These are phyloP conservation scores for Globisporangium rhizosaccharum DNA, from an alignment of 352 stramenopile species.

Conservation along the genomic window DNA sequence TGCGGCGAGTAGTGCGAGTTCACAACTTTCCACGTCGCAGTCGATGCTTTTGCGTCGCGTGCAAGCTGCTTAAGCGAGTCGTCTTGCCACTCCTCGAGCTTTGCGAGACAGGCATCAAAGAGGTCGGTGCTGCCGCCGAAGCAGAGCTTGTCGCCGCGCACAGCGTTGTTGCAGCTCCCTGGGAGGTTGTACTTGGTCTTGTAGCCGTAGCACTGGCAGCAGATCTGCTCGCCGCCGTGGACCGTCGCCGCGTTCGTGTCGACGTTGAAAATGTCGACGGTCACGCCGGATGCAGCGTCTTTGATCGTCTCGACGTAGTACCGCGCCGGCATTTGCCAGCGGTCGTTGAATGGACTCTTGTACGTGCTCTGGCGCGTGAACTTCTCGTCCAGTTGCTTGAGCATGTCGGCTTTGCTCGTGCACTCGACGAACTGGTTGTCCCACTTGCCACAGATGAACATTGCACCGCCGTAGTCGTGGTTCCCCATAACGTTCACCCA, in stretches of 20 bases:
- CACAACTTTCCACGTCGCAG: constrained; percentile 64
- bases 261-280: constrained; percentile 69
- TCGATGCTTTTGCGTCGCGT: constrained; percentile 43
- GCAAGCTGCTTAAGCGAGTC: constrained; percentile 57
- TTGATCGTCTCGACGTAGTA: constrained; percentile 57
- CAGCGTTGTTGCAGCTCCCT: constrained; percentile 37
- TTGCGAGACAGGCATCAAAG: constrained; percentile 53
- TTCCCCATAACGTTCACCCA: constrained; percentile 74
- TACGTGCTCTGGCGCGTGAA: constrained; percentile 56
- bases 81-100: constrained; percentile 49
- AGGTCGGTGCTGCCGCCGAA: constrained; percentile 44
- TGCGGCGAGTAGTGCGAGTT: constrained; percentile 76
- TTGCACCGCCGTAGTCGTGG: constrained; percentile 66
- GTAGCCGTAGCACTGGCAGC: constrained; percentile 77
- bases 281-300: constrained; percentile 26
- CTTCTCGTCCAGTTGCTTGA: constrained; percentile 62
- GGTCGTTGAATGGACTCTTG: constrained; percentile 57
- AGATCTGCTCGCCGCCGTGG: constrained; percentile 60
- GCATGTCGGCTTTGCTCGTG: constrained; percentile 42
- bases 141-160: constrained; percentile 43
- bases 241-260: constrained; percentile 54
- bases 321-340: constrained; percentile 57
- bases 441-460: constrained; percentile 68
- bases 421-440: constrained; percentile 66
- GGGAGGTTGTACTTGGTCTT: constrained; percentile 42